Evolutionary conservation across 441 rosid genomes (phyloP).

Genomic region (Macaranga tanarius): DNA sequence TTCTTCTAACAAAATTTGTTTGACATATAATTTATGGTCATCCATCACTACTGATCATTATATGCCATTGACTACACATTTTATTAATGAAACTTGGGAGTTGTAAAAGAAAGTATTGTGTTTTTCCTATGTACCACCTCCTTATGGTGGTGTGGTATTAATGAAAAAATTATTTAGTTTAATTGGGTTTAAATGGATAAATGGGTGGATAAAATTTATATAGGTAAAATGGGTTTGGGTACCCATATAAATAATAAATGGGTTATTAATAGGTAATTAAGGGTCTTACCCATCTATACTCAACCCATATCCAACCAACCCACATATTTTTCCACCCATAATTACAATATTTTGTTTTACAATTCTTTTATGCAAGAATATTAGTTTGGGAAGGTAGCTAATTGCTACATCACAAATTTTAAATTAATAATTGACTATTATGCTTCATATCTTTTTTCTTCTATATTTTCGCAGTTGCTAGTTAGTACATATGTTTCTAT

Average conservation of each 20-base stretch:
- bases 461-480: no score
- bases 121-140: conserved; percentile 5
- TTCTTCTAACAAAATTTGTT: background rate
- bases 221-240: no score
- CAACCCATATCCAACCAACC: no score
- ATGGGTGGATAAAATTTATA: no score
- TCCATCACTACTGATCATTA: background rate
- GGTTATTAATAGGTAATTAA: no score
- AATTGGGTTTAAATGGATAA: no score
- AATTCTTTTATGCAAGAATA: conserved; percentile 55
- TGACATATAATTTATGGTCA: conserved; percentile 16
- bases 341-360: conserved; percentile 65
- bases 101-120: background rate
- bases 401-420: background rate
- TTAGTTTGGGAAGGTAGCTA: conserved; percentile 69
- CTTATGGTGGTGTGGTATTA: background rate
- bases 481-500: no score
- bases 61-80: conserved; percentile 10
- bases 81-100: background rate
- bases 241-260: no score
- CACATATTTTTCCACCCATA: no score
- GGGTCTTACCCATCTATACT: no score
- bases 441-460: background rate
- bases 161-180: background rate
- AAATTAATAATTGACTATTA: background rate